A percentile compares a stretch with the other conserved stretches of the same genome.
phyloP scores from a whole-genome alignment of 495 filamentous ascomycete species.

The Trichocladium antarcticum region DNA sequence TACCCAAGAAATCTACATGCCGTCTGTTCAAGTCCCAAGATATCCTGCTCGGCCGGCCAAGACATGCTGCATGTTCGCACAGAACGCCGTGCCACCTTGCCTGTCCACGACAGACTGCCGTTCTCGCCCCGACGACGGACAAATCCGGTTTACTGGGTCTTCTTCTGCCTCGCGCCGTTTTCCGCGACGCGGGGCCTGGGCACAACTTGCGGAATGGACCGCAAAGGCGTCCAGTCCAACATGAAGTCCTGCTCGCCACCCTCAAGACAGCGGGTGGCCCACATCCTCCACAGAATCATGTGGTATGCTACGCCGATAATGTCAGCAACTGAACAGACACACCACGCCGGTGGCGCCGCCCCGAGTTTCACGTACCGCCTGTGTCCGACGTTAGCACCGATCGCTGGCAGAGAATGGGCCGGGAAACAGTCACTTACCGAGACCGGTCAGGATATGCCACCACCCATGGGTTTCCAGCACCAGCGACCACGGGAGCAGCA shows the following conservation, averaged over 20 bases:
- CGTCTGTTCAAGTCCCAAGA: no score
- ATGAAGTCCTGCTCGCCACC: conserved; percentile 63
- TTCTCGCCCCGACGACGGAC: neutral
- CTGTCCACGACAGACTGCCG: neutral
- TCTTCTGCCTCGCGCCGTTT: conserved; percentile 18
- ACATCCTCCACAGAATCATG: conserved; percentile 79
- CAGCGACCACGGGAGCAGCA: conserved; percentile 84
- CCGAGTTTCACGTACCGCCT: conserved; percentile 28
- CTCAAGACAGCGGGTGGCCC: conserved; percentile 72
- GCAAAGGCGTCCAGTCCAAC: conserved; percentile 57
- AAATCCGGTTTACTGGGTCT: conserved; percentile 21
- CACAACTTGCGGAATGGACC: conserved; percentile 53
- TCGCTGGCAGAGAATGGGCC: conserved; percentile 1
- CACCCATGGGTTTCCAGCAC: conserved; percentile 90
- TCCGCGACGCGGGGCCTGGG: conserved; percentile 10
- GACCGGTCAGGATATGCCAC: conserved; percentile 61
- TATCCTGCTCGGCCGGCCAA: no score
- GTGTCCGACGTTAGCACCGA: conserved; percentile 11
- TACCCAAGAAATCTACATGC: no score
- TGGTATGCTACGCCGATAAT: conserved; percentile 57
- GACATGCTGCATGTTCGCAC: neutral
- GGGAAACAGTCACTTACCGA: conserved; percentile 15
- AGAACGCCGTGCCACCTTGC: neutral
- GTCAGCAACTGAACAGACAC: conserved; percentile 1
- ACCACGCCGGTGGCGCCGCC: no score